Base-by-base conservation (phyloP, 768 basidiomycete species). In the Hemileccinum rubropunctum region DNA sequence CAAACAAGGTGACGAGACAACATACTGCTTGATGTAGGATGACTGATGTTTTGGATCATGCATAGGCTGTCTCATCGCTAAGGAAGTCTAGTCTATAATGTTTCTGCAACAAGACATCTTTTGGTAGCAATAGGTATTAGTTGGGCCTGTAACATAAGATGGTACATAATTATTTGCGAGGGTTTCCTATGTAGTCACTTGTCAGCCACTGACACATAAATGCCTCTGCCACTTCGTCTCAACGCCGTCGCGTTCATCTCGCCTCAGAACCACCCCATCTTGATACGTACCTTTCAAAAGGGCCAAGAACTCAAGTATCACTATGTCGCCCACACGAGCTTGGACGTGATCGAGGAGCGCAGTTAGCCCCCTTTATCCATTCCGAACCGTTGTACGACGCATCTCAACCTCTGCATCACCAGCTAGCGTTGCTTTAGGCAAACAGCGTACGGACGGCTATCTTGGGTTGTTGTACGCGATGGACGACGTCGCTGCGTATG, bases 401-500 rank as follows among this genome's bases (percentile, higher is more conserved):
- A 35, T 43, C 48, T 54, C 28, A 44, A 34, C 15, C 15, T 23
- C 27, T 42, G 3, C 28, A 30, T 30, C 28, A 23, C 18, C 42
- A 63, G 72, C 56, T 23, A 51, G 58, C 41, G 58, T 76, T 52
- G 77, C 48, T 36, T n/a, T 76, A 15, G 74, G 74, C 26, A 91
- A 90, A 67, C 71, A 79, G 4, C n/a, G n/a, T n/a, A 74, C 73
- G 5, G 91, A 95, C 30, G 85, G 86, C 63, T 95, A 94, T 62
- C 77, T 93, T 33, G 92, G 91, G 6, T 73, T 95, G 48, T 70
- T 95, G 21, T 92, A 91, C 66, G 79, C 86, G n/a, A 86, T 95
- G 77, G 93, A 95, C 69, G 92, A 95, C 58, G 86, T 91, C 43
- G 91, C 90, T 2, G 89, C 92, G 34, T 95, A 95, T 67, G 93